Percentiles rank a stretch among this genome's conserved stretches.
Conservation (phyloP, 2,329 filamentous ascomycete species). For the Cadophora sp. region DNA sequence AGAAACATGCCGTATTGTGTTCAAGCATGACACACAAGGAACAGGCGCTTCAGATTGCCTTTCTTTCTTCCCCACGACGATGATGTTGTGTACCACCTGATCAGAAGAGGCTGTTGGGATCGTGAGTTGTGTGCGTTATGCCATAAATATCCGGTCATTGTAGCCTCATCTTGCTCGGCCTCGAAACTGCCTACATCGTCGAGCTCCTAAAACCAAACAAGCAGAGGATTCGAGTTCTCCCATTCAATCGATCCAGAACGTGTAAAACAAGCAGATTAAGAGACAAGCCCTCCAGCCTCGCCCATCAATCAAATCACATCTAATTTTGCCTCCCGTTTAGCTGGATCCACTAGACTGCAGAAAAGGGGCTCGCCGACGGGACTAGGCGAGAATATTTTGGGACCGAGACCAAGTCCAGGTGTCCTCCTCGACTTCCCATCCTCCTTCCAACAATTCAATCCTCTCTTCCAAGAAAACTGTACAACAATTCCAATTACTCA, state of each 20-base stretch:
- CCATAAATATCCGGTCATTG: background rate
- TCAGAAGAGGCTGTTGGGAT: background rate
- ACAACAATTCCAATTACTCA: slow-evolving; percentile 3
- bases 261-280: slow-evolving; percentile 24
- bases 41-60: slow-evolving; percentile 7
- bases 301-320: slow-evolving; percentile 9
- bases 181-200: slow-evolving; percentile 1
- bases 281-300: slow-evolving; percentile 17
- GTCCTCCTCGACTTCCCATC: slow-evolving; percentile 19
- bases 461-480: background rate
- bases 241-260: slow-evolving; percentile 35
- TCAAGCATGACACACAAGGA: slow-evolving; percentile 43
- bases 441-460: slow-evolving; percentile 2
- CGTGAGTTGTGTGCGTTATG: background rate
- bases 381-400: slow-evolving; percentile 20
- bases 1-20: background rate
- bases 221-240: slow-evolving; percentile 13
- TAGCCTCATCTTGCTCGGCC: slow-evolving; percentile 1
- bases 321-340: slow-evolving; percentile 25
- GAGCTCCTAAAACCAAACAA: background rate
- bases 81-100: slow-evolving; percentile 13
- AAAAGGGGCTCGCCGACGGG: slow-evolving; percentile 12
- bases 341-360: slow-evolving; percentile 21
- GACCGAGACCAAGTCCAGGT: slow-evolving; percentile 10
- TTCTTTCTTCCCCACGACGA: slow-evolving; percentile 9